These are phyloP conservation scores for Xylaria sp. DNA, from an alignment of 2,329 filamentous ascomycete species.

Conservation along the genomic window DNA sequence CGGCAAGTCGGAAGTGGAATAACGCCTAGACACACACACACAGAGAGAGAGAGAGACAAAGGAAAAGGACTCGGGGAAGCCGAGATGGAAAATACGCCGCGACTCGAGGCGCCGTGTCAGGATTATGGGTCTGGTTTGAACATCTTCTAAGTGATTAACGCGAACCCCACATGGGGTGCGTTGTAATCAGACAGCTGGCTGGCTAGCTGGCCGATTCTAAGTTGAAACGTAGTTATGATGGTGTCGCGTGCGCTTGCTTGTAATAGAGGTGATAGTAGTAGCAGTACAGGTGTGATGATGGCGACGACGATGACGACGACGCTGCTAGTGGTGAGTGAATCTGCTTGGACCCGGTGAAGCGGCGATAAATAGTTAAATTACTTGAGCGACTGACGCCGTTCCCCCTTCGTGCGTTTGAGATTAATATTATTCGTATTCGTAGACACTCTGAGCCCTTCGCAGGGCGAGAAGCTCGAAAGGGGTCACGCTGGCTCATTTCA, in stretches of 20 bases:
- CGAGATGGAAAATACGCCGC: background rate
- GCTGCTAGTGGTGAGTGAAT: background rate
- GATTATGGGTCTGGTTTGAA: background rate
- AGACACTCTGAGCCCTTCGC: too few relatives aligned
- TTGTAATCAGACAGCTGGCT: background rate
- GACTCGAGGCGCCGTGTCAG: background rate
- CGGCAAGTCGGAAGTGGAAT: background rate
- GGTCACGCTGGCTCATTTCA: too few relatives aligned
- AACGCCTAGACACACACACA: too few relatives aligned
- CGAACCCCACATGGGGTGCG: background rate
- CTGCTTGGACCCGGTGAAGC: too few relatives aligned
- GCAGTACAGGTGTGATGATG: background rate
- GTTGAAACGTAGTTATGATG: slow-evolving; percentile 3
- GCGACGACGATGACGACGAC: background rate
- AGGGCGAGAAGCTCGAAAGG: too few relatives aligned
- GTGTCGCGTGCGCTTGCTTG: background rate
- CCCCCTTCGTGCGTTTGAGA: background rate
- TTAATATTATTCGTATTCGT: background rate
- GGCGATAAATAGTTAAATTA: background rate
- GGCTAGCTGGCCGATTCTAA: background rate
- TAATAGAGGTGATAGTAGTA: background rate
- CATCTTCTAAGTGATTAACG: background rate
- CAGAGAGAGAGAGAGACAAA: background rate
- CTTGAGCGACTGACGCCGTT: background rate
- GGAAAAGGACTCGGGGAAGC: background rate